A percentile compares a stretch with the other conserved stretches of the same genome.
phyloP scores from a whole-genome alignment of 2,329 filamentous ascomycete genomes.

The Sphaerulina musiva region DNA sequence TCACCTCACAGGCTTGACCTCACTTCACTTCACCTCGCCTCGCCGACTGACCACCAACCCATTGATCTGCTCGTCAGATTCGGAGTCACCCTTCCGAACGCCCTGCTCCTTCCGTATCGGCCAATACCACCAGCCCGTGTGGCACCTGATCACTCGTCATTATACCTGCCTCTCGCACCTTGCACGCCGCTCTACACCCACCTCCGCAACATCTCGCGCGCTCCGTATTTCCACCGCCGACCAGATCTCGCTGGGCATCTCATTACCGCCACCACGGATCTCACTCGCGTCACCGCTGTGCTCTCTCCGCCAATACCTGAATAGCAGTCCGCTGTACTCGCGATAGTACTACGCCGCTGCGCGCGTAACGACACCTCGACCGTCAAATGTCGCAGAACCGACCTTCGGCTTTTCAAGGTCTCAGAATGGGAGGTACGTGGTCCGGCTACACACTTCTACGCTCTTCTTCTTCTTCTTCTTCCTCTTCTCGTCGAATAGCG shows the following conservation, averaged over 20 bases:
- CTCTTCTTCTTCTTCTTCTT: too few species aligned
- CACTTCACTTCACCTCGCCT: neutral
- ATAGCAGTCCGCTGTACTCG: slow-evolving; percentile 37
- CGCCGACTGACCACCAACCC: neutral
- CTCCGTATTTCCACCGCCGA: neutral
- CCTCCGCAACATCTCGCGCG: neutral
- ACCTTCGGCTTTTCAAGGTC: slow-evolving; percentile 76
- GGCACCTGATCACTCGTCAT: slow-evolving; percentile 4
- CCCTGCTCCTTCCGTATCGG: neutral
- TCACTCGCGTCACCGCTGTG: slow-evolving; percentile 35
- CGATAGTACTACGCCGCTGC: slow-evolving; percentile 33
- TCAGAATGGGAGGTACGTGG: slow-evolving; percentile 94
- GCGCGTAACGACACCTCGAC: slow-evolving; percentile 17
- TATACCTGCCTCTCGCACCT: neutral
- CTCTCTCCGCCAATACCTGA: slow-evolving; percentile 41
- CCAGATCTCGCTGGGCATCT: neutral
- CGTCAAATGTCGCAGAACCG: slow-evolving; percentile 78
- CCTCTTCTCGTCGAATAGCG: neutral
- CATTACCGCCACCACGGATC: slow-evolving; percentile 50
- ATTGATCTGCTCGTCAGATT: neutral
- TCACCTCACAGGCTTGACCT: too few species aligned
- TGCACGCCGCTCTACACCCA: neutral
- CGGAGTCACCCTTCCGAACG: neutral
- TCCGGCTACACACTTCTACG: neutral
- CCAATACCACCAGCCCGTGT: neutral